Percentiles rank a stretch among this genome's conserved stretches.
phyloP scores from a whole-genome alignment of 805 yeast species.

The Soucietia sequanensis region DNA sequence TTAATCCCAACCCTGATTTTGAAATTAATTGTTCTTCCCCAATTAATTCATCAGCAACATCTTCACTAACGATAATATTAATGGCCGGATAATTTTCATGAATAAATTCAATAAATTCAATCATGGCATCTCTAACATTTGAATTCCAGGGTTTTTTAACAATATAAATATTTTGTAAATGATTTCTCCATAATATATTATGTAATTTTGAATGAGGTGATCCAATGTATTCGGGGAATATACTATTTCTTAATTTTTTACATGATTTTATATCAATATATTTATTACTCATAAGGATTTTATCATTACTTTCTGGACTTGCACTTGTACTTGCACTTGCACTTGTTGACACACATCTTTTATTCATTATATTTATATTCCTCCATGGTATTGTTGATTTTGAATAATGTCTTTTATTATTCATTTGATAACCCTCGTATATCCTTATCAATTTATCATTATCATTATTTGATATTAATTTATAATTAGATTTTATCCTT shows the following conservation, averaged over 20 bases:
- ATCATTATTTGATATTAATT: too few relatives aligned
- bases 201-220: conserved; percentile 61
- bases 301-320: too few relatives aligned
- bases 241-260: conserved; percentile 11
- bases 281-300: too few relatives aligned
- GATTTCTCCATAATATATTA: conserved; percentile 66
- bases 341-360: too few relatives aligned
- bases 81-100: conserved; percentile 64
- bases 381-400: too few relatives aligned
- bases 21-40: conserved; percentile 14
- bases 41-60: conserved; percentile 69
- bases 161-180: conserved; percentile 70
- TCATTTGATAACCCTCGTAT: too few relatives aligned
- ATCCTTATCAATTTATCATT: too few relatives aligned
- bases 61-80: conserved; percentile 74
- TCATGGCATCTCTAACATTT: conserved; percentile 63
- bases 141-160: conserved; percentile 84
- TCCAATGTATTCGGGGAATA: conserved; percentile 51
- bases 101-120: conserved; percentile 59
- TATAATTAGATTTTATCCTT: too few relatives aligned
- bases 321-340: too few relatives aligned
- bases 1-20: conserved; percentile 21
- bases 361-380: too few relatives aligned
- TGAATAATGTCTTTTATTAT: too few relatives aligned
- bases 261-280: conserved; percentile 13